phyloP scores from a whole-genome alignment of 495 filamentous ascomycete genomes.

The Venustampulla echinocandica region DNA sequence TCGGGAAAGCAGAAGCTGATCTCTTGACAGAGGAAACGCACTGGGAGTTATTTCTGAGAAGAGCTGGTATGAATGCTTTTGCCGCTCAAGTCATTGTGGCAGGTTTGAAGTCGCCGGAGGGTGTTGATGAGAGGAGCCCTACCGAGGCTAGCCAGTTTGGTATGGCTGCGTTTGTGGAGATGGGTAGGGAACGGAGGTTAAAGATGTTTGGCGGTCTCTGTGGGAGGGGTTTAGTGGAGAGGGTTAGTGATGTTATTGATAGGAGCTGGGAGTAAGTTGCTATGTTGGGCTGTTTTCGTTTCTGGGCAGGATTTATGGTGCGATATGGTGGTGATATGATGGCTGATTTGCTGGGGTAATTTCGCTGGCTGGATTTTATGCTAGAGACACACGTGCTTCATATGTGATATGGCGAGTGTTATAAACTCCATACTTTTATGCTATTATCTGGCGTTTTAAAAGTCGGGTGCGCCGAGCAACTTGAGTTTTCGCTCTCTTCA shows the following conservation, averaged over 20 bases:
- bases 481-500: slow-evolving; percentile 1
- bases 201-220: slow-evolving; percentile 38
- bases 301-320: not conserved
- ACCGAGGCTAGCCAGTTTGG: slow-evolving; percentile 30
- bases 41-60: slow-evolving; percentile 68
- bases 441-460: slow-evolving; percentile 40
- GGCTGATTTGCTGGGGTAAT: slow-evolving; percentile 3
- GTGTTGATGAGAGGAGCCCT: slow-evolving; percentile 11
- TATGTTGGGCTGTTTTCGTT: not conserved
- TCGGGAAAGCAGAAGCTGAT: not conserved
- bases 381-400: not conserved
- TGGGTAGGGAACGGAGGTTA: slow-evolving; percentile 40
- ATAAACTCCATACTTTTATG: slow-evolving; percentile 56
- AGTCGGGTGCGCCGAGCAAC: not conserved
- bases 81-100: slow-evolving; percentile 65
- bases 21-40: slow-evolving; percentile 43
- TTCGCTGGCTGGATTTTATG: not conserved
- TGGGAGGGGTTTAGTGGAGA: slow-evolving; percentile 40
- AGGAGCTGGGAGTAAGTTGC: slow-evolving; percentile 8
- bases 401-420: slow-evolving; percentile 7
- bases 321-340: not conserved
- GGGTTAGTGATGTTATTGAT: slow-evolving; percentile 38
- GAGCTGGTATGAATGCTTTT: slow-evolving; percentile 70
- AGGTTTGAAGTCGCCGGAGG: slow-evolving; percentile 33
- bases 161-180: slow-evolving; percentile 47